Evolutionary conservation across 768 basidiomycete species (phyloP).

Genomic region (Leccinum obscurum): DNA sequence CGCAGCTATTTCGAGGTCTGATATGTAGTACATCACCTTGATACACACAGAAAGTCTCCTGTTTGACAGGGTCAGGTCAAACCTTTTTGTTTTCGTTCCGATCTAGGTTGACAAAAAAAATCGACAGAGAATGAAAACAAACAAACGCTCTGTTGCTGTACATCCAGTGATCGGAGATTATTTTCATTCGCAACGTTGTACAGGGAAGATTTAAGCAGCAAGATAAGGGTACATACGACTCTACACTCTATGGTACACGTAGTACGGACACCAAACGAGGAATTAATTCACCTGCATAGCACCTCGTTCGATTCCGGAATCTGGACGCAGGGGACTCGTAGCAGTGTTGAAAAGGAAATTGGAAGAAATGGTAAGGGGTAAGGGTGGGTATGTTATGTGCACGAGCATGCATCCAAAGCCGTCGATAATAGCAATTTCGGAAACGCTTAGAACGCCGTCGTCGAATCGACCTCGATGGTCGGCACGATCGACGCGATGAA

Average conservation of each 20-base stretch:
- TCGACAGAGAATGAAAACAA: neutral
- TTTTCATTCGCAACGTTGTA: neutral
- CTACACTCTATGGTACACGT: conserved; percentile 27
- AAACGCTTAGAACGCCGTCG: conserved; percentile 60
- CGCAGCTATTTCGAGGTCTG: too few relatives aligned
- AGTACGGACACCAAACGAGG: neutral
- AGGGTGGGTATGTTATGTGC: neutral
- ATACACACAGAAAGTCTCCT: conserved; percentile 70
- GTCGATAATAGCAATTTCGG: neutral
- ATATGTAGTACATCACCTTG: neutral
- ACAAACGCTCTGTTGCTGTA: neutral
- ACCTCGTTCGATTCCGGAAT: conserved; percentile 4
- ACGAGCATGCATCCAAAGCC: neutral
- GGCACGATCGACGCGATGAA: conserved; percentile 98
- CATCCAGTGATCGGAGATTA: too few relatives aligned
- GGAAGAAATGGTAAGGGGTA: neutral
- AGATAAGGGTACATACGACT: conserved; percentile 25
- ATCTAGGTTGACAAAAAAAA: neutral
- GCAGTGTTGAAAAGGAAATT: neutral
- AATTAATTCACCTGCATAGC: neutral
- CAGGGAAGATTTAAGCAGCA: conserved; percentile 12
- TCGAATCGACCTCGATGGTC: conserved; percentile 98
- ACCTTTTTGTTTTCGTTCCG: conserved; percentile 1
- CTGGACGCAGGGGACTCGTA: conserved; percentile 1
- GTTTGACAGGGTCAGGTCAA: conserved; percentile 59